Conservation (phyloP, 495 filamentous ascomycete species). For the Evernia prunastri region DNA sequence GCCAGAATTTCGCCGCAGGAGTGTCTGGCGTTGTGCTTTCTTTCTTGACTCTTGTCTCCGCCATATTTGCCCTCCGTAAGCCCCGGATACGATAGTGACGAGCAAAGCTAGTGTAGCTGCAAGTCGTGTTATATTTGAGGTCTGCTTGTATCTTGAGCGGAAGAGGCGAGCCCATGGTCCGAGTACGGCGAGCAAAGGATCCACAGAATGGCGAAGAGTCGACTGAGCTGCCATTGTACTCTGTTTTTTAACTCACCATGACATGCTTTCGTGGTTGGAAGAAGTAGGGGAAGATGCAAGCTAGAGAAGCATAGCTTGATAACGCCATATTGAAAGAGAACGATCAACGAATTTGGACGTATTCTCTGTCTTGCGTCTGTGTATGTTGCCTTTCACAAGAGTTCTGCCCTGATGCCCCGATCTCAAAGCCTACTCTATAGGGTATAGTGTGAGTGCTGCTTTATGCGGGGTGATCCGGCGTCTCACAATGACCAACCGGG, state of each 20-base stretch:
- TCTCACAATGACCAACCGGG: too few species aligned
- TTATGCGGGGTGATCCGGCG: too few species aligned
- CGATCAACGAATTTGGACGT: not conserved
- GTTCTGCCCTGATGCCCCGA: too few species aligned
- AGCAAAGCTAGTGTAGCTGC: slow-evolving; percentile 67
- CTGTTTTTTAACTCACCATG: not conserved
- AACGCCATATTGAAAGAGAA: not conserved
- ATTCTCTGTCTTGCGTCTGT: not conserved
- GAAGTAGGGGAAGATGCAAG: not conserved
- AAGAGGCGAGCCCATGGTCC: slow-evolving; percentile 58
- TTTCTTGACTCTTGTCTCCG: slow-evolving; percentile 65
- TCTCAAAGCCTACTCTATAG: too few species aligned
- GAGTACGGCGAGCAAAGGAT: slow-evolving; percentile 63
- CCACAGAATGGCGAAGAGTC: slow-evolving; percentile 63
- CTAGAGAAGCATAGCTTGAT: not conserved
- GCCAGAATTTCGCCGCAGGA: slow-evolving; percentile 88
- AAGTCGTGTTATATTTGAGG: slow-evolving; percentile 62
- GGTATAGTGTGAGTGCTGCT: too few species aligned
- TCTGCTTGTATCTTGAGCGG: slow-evolving; percentile 51
- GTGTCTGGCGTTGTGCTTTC: slow-evolving; percentile 65
- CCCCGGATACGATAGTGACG: slow-evolving; percentile 66
- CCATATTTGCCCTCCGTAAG: slow-evolving; percentile 69
- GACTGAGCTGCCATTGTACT: slow-evolving; percentile 75
- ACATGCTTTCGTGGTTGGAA: not conserved
- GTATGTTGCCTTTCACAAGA: too few species aligned